Evolutionary conservation across 495 filamentous ascomycete genomes (phyloP).

Genomic region (Podospora bellae-mahoneyi): DNA sequence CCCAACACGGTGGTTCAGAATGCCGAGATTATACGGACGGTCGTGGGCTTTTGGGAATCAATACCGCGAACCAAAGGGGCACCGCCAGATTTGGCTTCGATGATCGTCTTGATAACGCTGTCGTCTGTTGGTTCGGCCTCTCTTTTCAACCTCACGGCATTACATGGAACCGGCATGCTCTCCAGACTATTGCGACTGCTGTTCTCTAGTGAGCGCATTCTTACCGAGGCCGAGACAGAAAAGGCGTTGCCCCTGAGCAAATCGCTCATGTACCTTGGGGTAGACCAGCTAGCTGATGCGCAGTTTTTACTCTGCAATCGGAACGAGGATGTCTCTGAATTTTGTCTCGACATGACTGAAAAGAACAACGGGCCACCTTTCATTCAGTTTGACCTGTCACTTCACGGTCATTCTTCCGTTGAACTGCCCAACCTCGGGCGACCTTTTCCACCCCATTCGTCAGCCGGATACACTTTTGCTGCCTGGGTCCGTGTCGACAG

Average conservation of each 20-base stretch:
- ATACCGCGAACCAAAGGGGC: constrained; percentile 46
- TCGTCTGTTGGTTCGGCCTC: constrained; percentile 55
- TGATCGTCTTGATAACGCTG: constrained; percentile 57
- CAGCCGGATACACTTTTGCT: constrained; percentile 79
- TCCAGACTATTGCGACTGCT: constrained; percentile 66
- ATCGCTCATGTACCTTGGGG: constrained; percentile 62
- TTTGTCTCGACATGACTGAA: constrained; percentile 70
- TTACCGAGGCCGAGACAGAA: constrained; percentile 50
- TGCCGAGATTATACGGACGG: constrained; percentile 60
- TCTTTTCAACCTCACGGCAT: constrained; percentile 67
- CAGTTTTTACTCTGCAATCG: constrained; percentile 66
- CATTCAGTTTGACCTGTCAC: constrained; percentile 90
- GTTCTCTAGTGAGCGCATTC: constrained; percentile 48
- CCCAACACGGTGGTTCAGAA: constrained; percentile 57
- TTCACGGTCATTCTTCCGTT: constrained; percentile 81
- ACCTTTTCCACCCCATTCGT: constrained; percentile 70
- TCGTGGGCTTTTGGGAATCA: constrained; percentile 64
- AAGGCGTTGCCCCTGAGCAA: constrained; percentile 59
- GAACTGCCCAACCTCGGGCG: constrained; percentile 80
- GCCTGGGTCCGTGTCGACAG: constrained; percentile 83
- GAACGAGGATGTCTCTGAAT: constrained; percentile 60
- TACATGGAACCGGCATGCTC: constrained; percentile 75
- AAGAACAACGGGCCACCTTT: constrained; percentile 71
- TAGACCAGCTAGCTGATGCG: constrained; percentile 73
- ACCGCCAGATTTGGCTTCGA: constrained; percentile 49